Percentiles rank a stretch among this genome's conserved stretches.
Evolutionary conservation across 148 eudicot genomes (phyloP).

Genomic region (Diospyros kaki): DNA sequence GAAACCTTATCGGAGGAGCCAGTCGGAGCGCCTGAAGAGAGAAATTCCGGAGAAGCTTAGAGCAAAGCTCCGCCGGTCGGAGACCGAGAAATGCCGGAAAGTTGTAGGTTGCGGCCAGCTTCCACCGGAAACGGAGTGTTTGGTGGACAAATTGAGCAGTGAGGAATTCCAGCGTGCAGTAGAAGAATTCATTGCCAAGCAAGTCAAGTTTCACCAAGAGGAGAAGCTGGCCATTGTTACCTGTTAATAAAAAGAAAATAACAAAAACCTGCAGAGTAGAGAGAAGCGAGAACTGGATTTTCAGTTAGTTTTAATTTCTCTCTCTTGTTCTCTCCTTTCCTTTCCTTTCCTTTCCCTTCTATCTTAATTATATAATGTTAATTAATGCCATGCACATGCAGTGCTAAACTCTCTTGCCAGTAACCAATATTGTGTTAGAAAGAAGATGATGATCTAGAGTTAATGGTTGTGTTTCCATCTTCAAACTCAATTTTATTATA

Average conservation of each 20-base stretch:
- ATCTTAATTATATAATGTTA: too few relatives aligned
- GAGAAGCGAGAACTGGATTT: neutral
- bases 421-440: too few relatives aligned
- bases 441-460: too few relatives aligned
- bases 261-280: neutral
- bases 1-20: conserved; percentile 31
- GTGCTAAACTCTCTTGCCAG: neutral
- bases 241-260: neutral
- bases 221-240: conserved; percentile 66
- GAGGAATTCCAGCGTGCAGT: conserved; percentile 75
- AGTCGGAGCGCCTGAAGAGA: conserved; percentile 37
- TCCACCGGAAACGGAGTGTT: conserved; percentile 18
- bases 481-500: too few relatives aligned
- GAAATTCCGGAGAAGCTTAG: conserved; percentile 1
- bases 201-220: conserved; percentile 62
- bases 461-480: too few relatives aligned
- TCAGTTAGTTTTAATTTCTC: neutral
- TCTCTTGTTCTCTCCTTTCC: neutral
- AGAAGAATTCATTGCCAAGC: conserved; percentile 83
- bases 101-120: conserved; percentile 16
- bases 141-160: conserved; percentile 51
- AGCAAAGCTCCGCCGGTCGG: conserved; percentile 49
- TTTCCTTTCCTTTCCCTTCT: too few relatives aligned
- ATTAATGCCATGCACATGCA: neutral
- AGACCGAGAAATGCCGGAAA: conserved; percentile 44